Conservation (phyloP, 2,329 filamentous ascomycete species). For the Rhynchosporium secalis region DNA sequence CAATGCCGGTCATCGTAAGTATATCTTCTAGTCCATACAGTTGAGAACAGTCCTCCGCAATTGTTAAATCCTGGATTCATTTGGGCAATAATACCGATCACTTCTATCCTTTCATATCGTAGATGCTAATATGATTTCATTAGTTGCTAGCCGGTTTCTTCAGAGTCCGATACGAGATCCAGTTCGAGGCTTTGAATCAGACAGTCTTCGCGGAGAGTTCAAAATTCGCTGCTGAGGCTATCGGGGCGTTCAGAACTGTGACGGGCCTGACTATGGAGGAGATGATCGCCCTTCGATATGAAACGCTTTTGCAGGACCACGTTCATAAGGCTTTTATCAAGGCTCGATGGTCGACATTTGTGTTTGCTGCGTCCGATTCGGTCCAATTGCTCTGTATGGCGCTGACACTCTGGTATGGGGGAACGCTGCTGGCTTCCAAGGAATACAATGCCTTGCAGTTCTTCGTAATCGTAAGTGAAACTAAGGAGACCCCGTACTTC, state of each 20-base stretch:
- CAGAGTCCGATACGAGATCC: slow-evolving; percentile 54
- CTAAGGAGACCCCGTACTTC: neutral
- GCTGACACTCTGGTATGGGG: slow-evolving; percentile 55
- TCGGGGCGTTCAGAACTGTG: slow-evolving; percentile 47
- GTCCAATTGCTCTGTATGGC: slow-evolving; percentile 59
- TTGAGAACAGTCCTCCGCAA: neutral
- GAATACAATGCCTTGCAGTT: slow-evolving; percentile 49
- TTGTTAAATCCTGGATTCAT: neutral
- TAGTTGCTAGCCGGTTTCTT: slow-evolving; percentile 45
- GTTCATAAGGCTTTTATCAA: slow-evolving; percentile 49
- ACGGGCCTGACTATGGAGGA: slow-evolving; percentile 57
- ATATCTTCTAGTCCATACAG: too few relatives aligned
- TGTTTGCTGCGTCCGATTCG: slow-evolving; percentile 57
- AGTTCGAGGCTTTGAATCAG: slow-evolving; percentile 58
- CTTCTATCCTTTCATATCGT: neutral
- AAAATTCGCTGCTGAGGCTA: slow-evolving; percentile 63
- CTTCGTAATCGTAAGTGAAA: slow-evolving; percentile 47
- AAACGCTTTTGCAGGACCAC: slow-evolving; percentile 48
- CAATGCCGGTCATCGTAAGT: slow-evolving; percentile 47
- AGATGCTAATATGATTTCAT: neutral
- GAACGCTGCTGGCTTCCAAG: slow-evolving; percentile 45
- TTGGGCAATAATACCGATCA: neutral
- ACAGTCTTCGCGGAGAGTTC: slow-evolving; percentile 60
- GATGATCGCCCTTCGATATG: slow-evolving; percentile 53
- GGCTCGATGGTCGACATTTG: slow-evolving; percentile 48